Evolutionary conservation across 257 asterid genomes (phyloP), one percentile per base, ranked within the genome.

Genomic region (Vinca minor): DNA sequence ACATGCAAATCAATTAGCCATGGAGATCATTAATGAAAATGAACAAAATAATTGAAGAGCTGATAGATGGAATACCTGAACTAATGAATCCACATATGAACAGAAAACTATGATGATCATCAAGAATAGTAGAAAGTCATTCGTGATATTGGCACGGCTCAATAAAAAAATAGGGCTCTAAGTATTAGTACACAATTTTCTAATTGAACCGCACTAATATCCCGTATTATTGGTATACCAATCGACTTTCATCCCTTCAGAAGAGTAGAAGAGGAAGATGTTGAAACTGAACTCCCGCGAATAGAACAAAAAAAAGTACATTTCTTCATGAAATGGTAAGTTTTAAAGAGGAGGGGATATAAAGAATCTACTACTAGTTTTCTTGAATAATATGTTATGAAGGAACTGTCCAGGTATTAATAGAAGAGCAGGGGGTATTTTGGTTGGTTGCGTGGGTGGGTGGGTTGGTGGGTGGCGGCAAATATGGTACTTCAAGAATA

Each of bases 61-160:
- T 61, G n/a, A n/a, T n/a, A 54, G 4, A 10, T 42, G 39, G 38
- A 29, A 4, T 66, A 54, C 55, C 63, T 66, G 39, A 41, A 23
- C 26, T 46, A 2, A 67, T 4, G 42, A 59, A 23, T 55, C 29
- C n/a, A n/a, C n/a, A n/a, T n/a, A n/a, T n/a, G n/a, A n/a, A n/a
- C n/a, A n/a, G n/a, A n/a, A n/a, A 8, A 23, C 26, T 46, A 76
- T 60, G 55, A n/a, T n/a, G n/a, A n/a, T n/a, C n/a, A n/a, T n/a
- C n/a, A n/a, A n/a, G n/a, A 68, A 63, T 64, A 45, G 12, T 9
- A 60, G 59, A 49, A 6, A 62, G 35, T 6, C 31, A 66, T 75
- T 78, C 92, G 95, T 82, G 97, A 90, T 90, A 90, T 90, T 90
- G 97, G 95, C 97, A 84, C 96, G 97, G 97, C 97, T 90, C 97